Conservation (phyloP, 305 asterid genomes). For the Rubia peregrina region DNA sequence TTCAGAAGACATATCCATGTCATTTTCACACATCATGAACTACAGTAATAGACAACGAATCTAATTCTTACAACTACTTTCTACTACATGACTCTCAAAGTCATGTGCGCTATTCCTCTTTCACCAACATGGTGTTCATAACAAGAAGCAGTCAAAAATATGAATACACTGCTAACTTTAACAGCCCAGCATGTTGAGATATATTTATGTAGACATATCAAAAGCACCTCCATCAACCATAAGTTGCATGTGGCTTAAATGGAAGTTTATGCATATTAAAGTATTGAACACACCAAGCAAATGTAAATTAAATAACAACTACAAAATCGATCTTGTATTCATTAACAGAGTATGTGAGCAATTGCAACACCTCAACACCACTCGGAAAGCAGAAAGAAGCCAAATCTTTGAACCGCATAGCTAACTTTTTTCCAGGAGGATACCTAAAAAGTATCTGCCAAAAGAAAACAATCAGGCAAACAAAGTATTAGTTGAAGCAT, state of each 20-base stretch:
- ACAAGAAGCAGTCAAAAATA: conserved; percentile 1
- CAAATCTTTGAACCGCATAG: conserved; percentile 63
- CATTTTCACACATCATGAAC: not conserved
- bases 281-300: not conserved
- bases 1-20: conserved; percentile 15
- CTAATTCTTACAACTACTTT: not conserved
- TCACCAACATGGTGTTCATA: not conserved
- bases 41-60: not conserved
- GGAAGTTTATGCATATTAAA: not conserved
- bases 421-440: conserved; percentile 78
- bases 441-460: conserved; percentile 72
- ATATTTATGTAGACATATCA: conserved; percentile 9
- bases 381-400: conserved; percentile 95
- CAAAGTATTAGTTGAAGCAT: conserved; percentile 1
- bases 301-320: not conserved
- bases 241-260: not conserved
- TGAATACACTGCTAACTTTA: not conserved
- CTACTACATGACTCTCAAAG: not conserved
- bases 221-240: not conserved
- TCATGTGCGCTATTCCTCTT: not conserved
- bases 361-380: conserved; percentile 70
- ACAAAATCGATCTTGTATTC: not conserved
- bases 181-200: conserved; percentile 1
- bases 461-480: conserved; percentile 16
- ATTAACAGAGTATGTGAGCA: conserved; percentile 11